Percentiles rank a stretch among this genome's conserved stretches.
Conservation (phyloP, 1,284 basidiomycete genomes). For the Amylostereum areolatum region DNA sequence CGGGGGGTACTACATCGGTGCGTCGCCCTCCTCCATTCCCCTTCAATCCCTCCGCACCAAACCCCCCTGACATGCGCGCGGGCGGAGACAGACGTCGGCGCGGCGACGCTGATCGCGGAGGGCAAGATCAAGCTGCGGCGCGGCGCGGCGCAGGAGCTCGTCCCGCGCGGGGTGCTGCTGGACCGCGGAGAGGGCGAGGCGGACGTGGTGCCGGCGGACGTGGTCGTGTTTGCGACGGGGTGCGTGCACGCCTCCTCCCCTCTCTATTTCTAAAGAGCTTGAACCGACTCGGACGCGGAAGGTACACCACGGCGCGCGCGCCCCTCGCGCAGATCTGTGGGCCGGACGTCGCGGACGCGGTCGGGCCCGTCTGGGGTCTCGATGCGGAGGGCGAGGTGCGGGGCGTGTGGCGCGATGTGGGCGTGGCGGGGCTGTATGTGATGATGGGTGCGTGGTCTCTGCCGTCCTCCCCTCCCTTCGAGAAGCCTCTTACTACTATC, state of each 20-base stretch:
- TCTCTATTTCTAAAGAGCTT: no score
- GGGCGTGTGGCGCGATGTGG: conserved; percentile 42
- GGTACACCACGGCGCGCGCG: conserved; percentile 31
- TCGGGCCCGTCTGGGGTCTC: conserved; percentile 51
- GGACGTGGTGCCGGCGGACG: no score
- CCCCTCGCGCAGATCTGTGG: conserved; percentile 43
- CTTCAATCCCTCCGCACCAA: neutral
- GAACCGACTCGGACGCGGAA: no score
- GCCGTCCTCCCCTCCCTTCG: neutral
- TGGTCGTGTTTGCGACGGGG: conserved; percentile 66
- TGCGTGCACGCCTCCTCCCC: conserved; percentile 21
- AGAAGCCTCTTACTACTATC: conserved; percentile 1
- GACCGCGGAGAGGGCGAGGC: conserved; percentile 31
- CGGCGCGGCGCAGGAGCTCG: conserved; percentile 41
- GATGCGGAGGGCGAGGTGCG: conserved; percentile 53
- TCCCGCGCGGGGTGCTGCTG: conserved; percentile 50
- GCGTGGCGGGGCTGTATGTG: conserved; percentile 48
- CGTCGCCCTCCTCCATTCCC: conserved; percentile 1
- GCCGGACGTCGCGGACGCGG: conserved; percentile 37
- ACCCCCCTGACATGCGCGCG: no score
- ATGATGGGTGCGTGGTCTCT: conserved; percentile 39
- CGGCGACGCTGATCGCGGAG: conserved; percentile 58
- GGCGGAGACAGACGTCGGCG: conserved; percentile 64
- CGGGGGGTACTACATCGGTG: conserved; percentile 40
- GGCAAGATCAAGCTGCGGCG: conserved; percentile 73